Conservation (phyloP, 2,329 filamentous ascomycete species). For the Fusarium globosum region DNA sequence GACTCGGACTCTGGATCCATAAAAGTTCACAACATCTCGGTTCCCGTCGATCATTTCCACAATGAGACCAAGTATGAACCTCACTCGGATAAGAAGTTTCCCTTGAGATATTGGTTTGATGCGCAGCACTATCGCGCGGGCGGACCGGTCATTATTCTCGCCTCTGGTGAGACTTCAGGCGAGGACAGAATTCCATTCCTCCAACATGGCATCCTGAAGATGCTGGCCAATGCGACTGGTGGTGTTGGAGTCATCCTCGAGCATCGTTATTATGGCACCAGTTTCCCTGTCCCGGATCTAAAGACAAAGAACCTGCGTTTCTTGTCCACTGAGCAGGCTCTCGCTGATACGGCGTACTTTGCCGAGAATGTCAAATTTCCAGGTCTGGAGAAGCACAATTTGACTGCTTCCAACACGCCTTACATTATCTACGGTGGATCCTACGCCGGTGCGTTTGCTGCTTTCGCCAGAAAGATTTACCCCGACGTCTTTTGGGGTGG, state of each 20-base stretch:
- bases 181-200: slow-evolving; percentile 74
- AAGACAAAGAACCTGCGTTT: slow-evolving; percentile 79
- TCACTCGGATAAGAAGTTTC: slow-evolving; percentile 75
- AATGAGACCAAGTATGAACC: slow-evolving; percentile 83
- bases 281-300: slow-evolving; percentile 75
- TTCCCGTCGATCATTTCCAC: slow-evolving; percentile 83
- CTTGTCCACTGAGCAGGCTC: slow-evolving; percentile 82
- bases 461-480: slow-evolving; percentile 80
- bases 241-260: slow-evolving; percentile 86
- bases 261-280: slow-evolving; percentile 87
- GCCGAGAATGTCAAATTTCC: slow-evolving; percentile 77
- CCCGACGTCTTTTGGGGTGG: slow-evolving; percentile 82
- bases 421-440: slow-evolving; percentile 87
- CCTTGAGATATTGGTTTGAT: slow-evolving; percentile 87
- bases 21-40: slow-evolving; percentile 49
- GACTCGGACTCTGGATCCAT: slow-evolving; percentile 6
- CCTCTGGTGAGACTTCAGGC: slow-evolving; percentile 76
- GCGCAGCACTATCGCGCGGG: slow-evolving; percentile 78
- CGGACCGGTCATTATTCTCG: slow-evolving; percentile 83
- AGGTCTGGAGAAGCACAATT: slow-evolving; percentile 73
- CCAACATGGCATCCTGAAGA: slow-evolving; percentile 80
- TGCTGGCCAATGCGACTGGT: slow-evolving; percentile 75
- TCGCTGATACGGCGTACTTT: slow-evolving; percentile 87
- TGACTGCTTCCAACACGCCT: slow-evolving; percentile 73
- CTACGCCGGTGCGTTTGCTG: slow-evolving; percentile 83